Percentiles rank a stretch among this genome's conserved stretches.
Conservation (phyloP, 164 flowering plant species). For the Akebia trifoliata region DNA sequence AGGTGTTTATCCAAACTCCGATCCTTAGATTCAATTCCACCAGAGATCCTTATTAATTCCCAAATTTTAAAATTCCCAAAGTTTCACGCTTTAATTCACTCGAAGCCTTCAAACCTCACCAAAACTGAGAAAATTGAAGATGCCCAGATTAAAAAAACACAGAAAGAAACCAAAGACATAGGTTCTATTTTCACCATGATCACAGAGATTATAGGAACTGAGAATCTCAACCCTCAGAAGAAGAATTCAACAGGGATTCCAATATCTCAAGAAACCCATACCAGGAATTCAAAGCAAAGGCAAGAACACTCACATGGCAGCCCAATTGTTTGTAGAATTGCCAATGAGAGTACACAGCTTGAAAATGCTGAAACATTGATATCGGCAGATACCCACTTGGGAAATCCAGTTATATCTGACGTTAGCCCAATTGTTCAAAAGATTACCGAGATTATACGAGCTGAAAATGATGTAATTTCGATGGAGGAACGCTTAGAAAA, state of each 20-base stretch:
- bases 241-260: constrained; percentile 20
- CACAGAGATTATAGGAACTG: constrained; percentile 48
- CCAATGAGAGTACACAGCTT: constrained; percentile 13
- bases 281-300: neutral
- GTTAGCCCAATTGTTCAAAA: constrained; percentile 55
- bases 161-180: constrained; percentile 10
- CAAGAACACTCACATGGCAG: constrained; percentile 13
- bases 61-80: neutral
- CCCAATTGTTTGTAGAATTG: constrained; percentile 53
- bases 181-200: constrained; percentile 45
- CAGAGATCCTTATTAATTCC: neutral
- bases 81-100: constrained; percentile 6
- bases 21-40: constrained; percentile 7
- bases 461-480: constrained; percentile 22
- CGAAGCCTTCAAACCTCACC: constrained; percentile 9
- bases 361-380: constrained; percentile 8
- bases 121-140: constrained; percentile 8
- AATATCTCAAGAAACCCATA: constrained; percentile 12
- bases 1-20: constrained; percentile 16
- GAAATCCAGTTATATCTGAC: constrained; percentile 27
- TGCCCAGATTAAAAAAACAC: constrained; percentile 7
- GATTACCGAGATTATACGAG: constrained; percentile 52
- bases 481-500: constrained; percentile 59
- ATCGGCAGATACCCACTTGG: constrained; percentile 18
- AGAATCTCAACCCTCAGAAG: constrained; percentile 10